These are phyloP conservation scores for Myxozyma geophila DNA, from an alignment of 805 yeast genomes.

Conservation along the genomic window DNA sequence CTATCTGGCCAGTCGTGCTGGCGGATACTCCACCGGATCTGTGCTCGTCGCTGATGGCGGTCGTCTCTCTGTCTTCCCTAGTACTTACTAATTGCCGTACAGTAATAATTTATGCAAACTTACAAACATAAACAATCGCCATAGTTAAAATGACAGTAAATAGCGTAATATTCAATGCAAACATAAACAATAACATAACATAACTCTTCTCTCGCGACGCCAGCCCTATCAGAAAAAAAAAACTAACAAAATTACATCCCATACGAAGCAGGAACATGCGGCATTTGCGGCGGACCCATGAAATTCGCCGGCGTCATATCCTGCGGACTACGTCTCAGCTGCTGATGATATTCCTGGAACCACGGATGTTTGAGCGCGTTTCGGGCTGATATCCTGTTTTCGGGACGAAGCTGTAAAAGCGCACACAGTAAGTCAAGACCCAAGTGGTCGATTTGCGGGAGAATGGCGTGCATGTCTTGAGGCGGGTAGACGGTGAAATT, in stretches of 20 bases:
- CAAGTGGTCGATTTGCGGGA: slow-evolving; percentile 70
- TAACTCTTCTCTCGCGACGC: neutral
- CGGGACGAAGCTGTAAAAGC: slow-evolving; percentile 59
- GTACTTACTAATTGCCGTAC: slow-evolving; percentile 25
- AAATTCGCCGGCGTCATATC: slow-evolving; percentile 10
- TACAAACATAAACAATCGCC: too few relatives aligned
- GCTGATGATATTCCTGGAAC: slow-evolving; percentile 62
- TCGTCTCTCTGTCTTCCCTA: slow-evolving; percentile 44
- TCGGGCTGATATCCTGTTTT: slow-evolving; percentile 56
- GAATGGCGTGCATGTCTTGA: slow-evolving; percentile 75
- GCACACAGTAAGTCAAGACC: slow-evolving; percentile 70
- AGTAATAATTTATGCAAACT: too few relatives aligned
- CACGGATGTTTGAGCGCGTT: slow-evolving; percentile 69
- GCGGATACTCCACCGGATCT: slow-evolving; percentile 69
- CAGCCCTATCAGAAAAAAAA: neutral
- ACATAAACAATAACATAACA: neutral
- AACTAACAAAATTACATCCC: slow-evolving; percentile 16
- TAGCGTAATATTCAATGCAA: neutral
- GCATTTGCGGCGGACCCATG: slow-evolving; percentile 35
- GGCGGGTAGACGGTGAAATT: slow-evolving; percentile 86
- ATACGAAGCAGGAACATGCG: slow-evolving; percentile 18
- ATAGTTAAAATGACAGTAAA: neutral
- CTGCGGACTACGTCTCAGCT: neutral
- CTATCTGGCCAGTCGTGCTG: slow-evolving; percentile 69
- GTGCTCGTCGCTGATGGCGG: slow-evolving; percentile 74